Evolutionary conservation across 306 rosid genomes (phyloP).

Genomic region (Styphnolobium japonicum): DNA sequence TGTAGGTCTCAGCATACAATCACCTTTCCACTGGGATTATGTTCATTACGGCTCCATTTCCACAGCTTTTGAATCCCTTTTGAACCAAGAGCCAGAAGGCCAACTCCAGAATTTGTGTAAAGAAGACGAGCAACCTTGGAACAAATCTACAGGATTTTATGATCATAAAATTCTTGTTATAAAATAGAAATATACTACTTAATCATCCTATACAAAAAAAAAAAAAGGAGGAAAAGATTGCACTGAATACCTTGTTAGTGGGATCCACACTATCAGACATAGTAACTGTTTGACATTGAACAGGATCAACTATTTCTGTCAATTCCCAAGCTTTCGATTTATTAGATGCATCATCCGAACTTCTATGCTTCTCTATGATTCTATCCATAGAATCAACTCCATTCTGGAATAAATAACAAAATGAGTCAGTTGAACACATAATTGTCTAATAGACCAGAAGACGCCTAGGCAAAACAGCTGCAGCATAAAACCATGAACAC

Average conservation of each 20-base stretch:
- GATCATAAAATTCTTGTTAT: background rate
- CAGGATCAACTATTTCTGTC: slow-evolving; percentile 55
- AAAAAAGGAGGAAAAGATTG: too few relatives aligned
- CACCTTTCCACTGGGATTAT: slow-evolving; percentile 54
- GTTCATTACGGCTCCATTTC: slow-evolving; percentile 59
- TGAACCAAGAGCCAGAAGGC: slow-evolving; percentile 67
- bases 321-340: slow-evolving; percentile 56
- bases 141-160: background rate
- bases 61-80: slow-evolving; percentile 62
- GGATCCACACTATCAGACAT: slow-evolving; percentile 57
- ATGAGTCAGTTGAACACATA: background rate
- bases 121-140: slow-evolving; percentile 56
- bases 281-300: slow-evolving; percentile 46
- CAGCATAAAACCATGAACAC: background rate
- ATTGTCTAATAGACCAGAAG: background rate
- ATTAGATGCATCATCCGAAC: slow-evolving; percentile 39
- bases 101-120: slow-evolving; percentile 53
- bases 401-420: slow-evolving; percentile 26
- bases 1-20: background rate
- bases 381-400: slow-evolving; percentile 45
- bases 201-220: background rate
- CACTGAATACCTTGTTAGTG: slow-evolving; percentile 46
- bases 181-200: background rate
- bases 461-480: background rate
- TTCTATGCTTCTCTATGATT: slow-evolving; percentile 47